These are phyloP conservation scores for Hypoxylon sp. DNA, from an alignment of 2,329 filamentous ascomycete genomes.

Conservation along the genomic window DNA sequence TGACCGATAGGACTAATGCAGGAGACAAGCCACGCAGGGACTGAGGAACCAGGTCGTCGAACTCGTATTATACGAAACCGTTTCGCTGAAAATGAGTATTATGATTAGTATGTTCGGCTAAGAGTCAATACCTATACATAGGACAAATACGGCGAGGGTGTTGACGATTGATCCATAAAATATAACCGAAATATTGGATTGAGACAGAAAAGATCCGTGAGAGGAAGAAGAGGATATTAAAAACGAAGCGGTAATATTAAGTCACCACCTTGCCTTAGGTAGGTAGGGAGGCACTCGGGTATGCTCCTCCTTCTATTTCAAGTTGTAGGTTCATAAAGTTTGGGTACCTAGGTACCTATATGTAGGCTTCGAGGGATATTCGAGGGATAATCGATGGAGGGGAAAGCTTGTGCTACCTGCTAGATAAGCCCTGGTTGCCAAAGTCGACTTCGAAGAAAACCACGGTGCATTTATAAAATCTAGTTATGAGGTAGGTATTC, in stretches of 20 bases:
- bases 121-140: neutral
- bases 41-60: neutral
- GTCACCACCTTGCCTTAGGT: neutral
- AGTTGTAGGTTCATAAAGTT: no score
- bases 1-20: neutral
- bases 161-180: neutral
- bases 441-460: no score
- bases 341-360: no score
- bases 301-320: neutral
- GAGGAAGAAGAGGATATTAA: neutral
- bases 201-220: neutral
- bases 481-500: no score
- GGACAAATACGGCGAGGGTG: neutral
- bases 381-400: no score
- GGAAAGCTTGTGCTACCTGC: no score
- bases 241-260: neutral
- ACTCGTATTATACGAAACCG: neutral
- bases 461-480: no score
- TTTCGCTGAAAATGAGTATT: neutral
- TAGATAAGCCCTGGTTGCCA: no score
- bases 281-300: no score
- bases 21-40: no score
- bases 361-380: no score
- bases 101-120: neutral
- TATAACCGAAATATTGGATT: neutral